Base-by-base conservation (phyloP, 2,329 filamentous ascomycete species). In the Hymenoscyphus scutula region DNA sequence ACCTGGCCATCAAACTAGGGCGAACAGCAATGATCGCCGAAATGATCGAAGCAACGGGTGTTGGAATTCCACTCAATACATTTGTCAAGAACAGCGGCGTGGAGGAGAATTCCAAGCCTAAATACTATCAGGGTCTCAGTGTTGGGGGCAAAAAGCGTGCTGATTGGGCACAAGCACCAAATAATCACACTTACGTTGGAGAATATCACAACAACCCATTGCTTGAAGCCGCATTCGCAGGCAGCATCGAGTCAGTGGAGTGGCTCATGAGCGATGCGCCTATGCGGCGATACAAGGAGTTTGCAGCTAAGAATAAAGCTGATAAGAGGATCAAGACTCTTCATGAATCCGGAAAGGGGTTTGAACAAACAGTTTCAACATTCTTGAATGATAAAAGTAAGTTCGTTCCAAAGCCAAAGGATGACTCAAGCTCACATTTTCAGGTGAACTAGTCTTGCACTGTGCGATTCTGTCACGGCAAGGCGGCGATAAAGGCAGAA, bases 251-350 rank as follows among this genome's bases (percentile, higher is more conserved):
- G 45, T 82, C 82, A 19, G 84, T 91, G 0, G 87, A 95, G 71
- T 96, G 90, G 85, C 91, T 94, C 73, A 75, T 92, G 61, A 87
- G 89, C 62, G 89, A 91, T 64, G 82, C 84, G 0, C 90, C 91
- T 0, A 76, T 84, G 67, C 81, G 86, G 30, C 79, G 84, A 60
- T 95, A 95, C 70, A 75, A 81, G 29, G 84, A 91, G 54, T 95
- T 92, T 71, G 81, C 86, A 0, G 82, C 86, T 66, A 74, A 78
- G 1, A 83, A 89, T 60, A 80, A 79, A 64, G 79, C 86, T 27
- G 87, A 94, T 65, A 75, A 81, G 58, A 80, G 84, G 45, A 75
- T 94, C 56, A 82, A 85, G 69, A 83, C 84, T 62, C 77, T 95
- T 4, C 81, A 79, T 3, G 77, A 85, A 56, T 79, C 82, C 0